A percentile compares a stretch with the other conserved stretches of the same genome.
Conservation (phyloP, 2,329 filamentous ascomycete species). For the Dactylonectria macrodidyma region DNA sequence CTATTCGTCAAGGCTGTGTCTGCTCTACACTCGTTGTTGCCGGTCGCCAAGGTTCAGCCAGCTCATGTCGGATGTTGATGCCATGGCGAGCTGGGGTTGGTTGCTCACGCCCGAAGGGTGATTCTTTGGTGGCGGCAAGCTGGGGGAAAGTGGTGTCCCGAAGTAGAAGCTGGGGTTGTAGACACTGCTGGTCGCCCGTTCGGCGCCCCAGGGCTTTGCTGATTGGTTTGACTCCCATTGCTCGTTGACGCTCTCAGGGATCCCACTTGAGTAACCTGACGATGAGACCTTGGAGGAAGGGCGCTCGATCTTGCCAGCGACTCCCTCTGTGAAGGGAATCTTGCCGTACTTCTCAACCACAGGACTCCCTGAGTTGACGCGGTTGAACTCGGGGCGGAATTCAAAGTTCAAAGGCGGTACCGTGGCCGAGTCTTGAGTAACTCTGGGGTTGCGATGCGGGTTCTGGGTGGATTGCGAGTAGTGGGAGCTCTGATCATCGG, state of each 20-base stretch:
- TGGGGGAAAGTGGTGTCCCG: slow-evolving; percentile 58
- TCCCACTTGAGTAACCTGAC: slow-evolving; percentile 74
- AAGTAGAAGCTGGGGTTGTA: slow-evolving; percentile 64
- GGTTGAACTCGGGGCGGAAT: slow-evolving; percentile 73
- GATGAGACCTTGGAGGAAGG: slow-evolving; percentile 66
- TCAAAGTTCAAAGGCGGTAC: slow-evolving; percentile 79
- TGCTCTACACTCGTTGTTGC: slow-evolving; percentile 45
- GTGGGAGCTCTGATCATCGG: slow-evolving; percentile 66
- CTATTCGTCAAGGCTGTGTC: slow-evolving; percentile 35
- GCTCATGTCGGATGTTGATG: slow-evolving; percentile 78
- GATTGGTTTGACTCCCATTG: slow-evolving; percentile 65
- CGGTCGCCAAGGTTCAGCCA: slow-evolving; percentile 81
- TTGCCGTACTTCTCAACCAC: slow-evolving; percentile 74
- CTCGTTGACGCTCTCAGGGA: slow-evolving; percentile 75
- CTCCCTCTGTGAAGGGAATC: slow-evolving; percentile 68
- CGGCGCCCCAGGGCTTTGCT: slow-evolving; percentile 63
- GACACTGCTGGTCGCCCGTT: slow-evolving; percentile 66
- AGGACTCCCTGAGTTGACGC: slow-evolving; percentile 79
- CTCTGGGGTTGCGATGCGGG: slow-evolving; percentile 54
- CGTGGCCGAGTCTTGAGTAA: slow-evolving; percentile 77
- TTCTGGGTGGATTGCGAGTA: slow-evolving; percentile 62
- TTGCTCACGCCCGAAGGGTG: slow-evolving; percentile 58
- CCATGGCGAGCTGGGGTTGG: slow-evolving; percentile 66
- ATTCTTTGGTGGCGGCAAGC: slow-evolving; percentile 50
- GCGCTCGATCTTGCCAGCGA: slow-evolving; percentile 74